phyloP scores from a whole-genome alignment of 768 basidiomycete species.

The Auriscalpium vulgare region DNA sequence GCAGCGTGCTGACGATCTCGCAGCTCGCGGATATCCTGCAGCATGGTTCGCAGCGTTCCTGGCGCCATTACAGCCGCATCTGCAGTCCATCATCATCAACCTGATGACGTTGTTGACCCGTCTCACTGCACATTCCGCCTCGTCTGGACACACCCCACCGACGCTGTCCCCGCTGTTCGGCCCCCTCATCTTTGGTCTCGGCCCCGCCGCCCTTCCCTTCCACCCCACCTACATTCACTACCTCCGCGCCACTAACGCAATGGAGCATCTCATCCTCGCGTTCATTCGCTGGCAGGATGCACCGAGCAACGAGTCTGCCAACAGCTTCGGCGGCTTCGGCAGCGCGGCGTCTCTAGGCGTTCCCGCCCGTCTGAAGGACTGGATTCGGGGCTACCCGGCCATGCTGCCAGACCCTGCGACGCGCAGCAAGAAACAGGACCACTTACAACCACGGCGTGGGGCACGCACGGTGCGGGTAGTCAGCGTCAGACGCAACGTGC shows the following conservation, averaged over 20 bases:
- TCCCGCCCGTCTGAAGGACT: slow-evolving; percentile 81
- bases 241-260: slow-evolving; percentile 75
- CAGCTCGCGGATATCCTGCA: slow-evolving; percentile 60
- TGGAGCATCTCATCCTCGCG: slow-evolving; percentile 87
- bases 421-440: slow-evolving; percentile 41
- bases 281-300: slow-evolving; percentile 81
- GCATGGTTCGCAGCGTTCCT: slow-evolving; percentile 69
- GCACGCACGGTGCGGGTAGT: slow-evolving; percentile 72
- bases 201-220: slow-evolving; percentile 41
- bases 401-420: slow-evolving; percentile 47
- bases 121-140: slow-evolving; percentile 74
- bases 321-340: slow-evolving; percentile 34
- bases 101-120: slow-evolving; percentile 76
- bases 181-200: slow-evolving; percentile 82
- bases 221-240: slow-evolving; percentile 59
- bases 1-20: slow-evolving; percentile 4
- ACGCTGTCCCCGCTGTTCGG: slow-evolving; percentile 86
- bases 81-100: slow-evolving; percentile 56
- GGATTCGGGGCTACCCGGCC: slow-evolving; percentile 84
- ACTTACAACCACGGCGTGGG: slow-evolving; percentile 64
- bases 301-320: slow-evolving; percentile 18
- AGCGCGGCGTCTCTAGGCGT: slow-evolving; percentile 53
- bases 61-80: slow-evolving; percentile 38
- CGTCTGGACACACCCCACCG: slow-evolving; percentile 86
- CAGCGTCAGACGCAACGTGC: slow-evolving; percentile 69